Evolutionary conservation across 2,329 filamentous ascomycete genomes (phyloP).

Genomic region (Cladophialophora chaetospira): DNA sequence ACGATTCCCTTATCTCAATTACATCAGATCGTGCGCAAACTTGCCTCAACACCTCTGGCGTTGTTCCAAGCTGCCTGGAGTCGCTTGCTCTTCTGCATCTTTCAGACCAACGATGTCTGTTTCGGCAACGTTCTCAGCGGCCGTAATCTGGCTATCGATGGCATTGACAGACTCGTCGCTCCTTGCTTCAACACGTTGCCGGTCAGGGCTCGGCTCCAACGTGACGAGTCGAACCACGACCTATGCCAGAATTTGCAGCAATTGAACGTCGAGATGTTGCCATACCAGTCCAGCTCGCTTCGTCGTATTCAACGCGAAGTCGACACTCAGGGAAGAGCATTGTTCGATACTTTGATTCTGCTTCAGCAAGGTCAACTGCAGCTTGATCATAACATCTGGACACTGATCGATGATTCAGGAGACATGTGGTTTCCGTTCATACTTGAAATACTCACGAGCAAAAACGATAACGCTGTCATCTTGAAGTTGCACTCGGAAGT

Average conservation of each 20-base stretch:
- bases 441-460: slow-evolving; percentile 68
- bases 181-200: slow-evolving; percentile 93
- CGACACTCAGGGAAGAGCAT: slow-evolving; percentile 49
- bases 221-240: slow-evolving; percentile 54
- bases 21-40: slow-evolving; percentile 47
- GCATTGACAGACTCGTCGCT: slow-evolving; percentile 72
- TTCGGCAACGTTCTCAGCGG: slow-evolving; percentile 88
- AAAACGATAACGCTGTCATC: slow-evolving; percentile 54
- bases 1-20: slow-evolving; percentile 10
- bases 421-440: slow-evolving; percentile 71
- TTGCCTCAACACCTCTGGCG: slow-evolving; percentile 64
- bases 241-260: slow-evolving; percentile 63
- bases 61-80: slow-evolving; percentile 74
- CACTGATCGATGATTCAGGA: slow-evolving; percentile 53
- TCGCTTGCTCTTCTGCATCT: slow-evolving; percentile 60
- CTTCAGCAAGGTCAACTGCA: slow-evolving; percentile 64
- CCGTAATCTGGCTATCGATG: slow-evolving; percentile 66
- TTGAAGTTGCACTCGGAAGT: slow-evolving; percentile 65
- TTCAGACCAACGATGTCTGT: slow-evolving; percentile 67
- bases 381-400: slow-evolving; percentile 55
- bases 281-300: slow-evolving; percentile 74
- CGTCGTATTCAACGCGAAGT: slow-evolving; percentile 66
- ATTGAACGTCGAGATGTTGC: slow-evolving; percentile 62
- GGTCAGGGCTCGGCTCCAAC: slow-evolving; percentile 59
- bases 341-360: slow-evolving; percentile 82